Evolutionary conservation across 2,329 filamentous ascomycete genomes (phyloP).

Genomic region (Plenodomus biglobosus): DNA sequence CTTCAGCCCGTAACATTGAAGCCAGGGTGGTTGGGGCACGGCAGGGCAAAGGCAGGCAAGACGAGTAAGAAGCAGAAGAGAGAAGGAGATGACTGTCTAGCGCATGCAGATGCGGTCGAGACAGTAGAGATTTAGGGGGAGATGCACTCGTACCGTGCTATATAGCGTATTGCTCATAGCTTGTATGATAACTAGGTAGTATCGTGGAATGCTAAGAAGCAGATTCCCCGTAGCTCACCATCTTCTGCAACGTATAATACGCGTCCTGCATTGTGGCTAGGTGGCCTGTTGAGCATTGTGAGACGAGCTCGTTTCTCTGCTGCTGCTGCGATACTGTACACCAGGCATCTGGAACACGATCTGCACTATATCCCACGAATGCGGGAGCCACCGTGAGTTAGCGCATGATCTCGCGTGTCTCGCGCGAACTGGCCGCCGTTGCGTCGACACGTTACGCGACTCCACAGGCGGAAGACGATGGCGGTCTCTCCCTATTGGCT

Average conservation of each 20-base stretch:
- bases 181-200: too few relatives aligned
- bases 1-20: constrained; percentile 55
- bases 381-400: constrained; percentile 5
- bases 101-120: not conserved
- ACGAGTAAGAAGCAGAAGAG: constrained; percentile 18
- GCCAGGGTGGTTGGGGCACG: constrained; percentile 30
- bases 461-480: not conserved
- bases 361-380: not conserved
- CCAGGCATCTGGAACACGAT: too few relatives aligned
- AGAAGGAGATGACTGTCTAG: constrained; percentile 1
- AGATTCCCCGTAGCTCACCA: too few relatives aligned
- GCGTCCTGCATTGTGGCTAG: too few relatives aligned
- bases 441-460: constrained; percentile 4
- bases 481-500: not conserved
- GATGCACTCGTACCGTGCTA: not conserved
- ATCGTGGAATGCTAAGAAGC: too few relatives aligned
- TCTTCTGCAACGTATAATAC: too few relatives aligned
- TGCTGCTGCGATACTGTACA: too few relatives aligned
- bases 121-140: not conserved
- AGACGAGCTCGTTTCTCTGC: too few relatives aligned
- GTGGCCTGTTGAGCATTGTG: too few relatives aligned
- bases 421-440: constrained; percentile 4
- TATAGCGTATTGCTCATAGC: too few relatives aligned
- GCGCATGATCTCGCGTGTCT: constrained; percentile 11
- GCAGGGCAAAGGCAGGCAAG: constrained; percentile 23